A percentile compares a stretch with the other conserved stretches of the same genome.
Evolutionary conservation across 129 eudicot species (phyloP).

Genomic region (Flaveria trinervia): DNA sequence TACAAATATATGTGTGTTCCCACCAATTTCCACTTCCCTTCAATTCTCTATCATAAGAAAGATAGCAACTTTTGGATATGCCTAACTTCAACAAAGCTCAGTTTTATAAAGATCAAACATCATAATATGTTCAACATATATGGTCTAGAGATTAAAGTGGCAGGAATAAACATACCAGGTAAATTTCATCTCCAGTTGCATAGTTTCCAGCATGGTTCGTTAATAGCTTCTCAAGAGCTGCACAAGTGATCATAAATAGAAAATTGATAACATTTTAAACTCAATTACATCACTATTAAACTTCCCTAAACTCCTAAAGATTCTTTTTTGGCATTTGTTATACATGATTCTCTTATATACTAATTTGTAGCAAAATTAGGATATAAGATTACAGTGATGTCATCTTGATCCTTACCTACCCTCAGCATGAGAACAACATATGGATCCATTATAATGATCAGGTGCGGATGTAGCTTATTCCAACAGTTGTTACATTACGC

Average conservation of each 20-base stretch:
- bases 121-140: background rate
- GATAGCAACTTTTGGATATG: too few relatives aligned
- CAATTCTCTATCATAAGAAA: too few relatives aligned
- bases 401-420: background rate
- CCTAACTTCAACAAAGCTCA: too few relatives aligned
- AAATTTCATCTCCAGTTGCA: conserved; percentile 82
- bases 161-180: conserved; percentile 52
- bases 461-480: background rate
- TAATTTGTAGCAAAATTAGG: background rate
- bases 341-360: background rate
- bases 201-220: conserved; percentile 62
- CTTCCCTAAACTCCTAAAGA: background rate
- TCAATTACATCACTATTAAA: background rate
- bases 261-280: background rate
- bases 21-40: too few relatives aligned
- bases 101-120: background rate
- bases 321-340: background rate
- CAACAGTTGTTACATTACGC: too few relatives aligned
- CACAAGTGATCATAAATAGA: conserved; percentile 16
- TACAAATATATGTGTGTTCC: too few relatives aligned
- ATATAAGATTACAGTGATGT: background rate
- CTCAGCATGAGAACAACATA: conserved; percentile 7
- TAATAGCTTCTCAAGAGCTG: conserved; percentile 77
- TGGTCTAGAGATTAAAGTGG: background rate
- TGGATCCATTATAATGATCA: background rate